Conservation (phyloP, 208 protist genomes). For the Leishmania amazonensis region DNA sequence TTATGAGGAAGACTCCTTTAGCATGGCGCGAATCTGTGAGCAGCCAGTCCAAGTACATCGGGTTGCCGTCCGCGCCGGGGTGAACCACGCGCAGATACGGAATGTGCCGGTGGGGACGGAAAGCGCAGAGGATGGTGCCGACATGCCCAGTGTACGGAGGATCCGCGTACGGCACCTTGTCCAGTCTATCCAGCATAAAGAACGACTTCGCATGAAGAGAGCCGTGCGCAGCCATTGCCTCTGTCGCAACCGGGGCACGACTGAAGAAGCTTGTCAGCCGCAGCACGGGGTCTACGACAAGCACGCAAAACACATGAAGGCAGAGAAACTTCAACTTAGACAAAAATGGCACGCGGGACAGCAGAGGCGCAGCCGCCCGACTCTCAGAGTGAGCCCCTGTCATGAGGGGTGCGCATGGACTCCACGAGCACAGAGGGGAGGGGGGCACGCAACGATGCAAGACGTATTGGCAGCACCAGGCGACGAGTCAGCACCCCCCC, state of each 20-base stretch:
- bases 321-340: conserved; percentile 34
- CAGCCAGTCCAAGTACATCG: conserved; percentile 75
- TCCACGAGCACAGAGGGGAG: not conserved
- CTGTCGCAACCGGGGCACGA: not conserved
- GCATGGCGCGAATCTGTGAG: conserved; percentile 14
- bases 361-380: not conserved
- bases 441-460: not conserved
- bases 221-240: conserved; percentile 9
- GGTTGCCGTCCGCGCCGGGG: conserved; percentile 61
- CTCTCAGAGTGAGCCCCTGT: not conserved
- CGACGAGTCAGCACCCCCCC: not conserved
- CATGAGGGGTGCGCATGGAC: not conserved
- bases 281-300: conserved; percentile 18
- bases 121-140: conserved; percentile 65
- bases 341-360: conserved; percentile 8
- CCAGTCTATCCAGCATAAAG: conserved; percentile 39
- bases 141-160: conserved; percentile 65
- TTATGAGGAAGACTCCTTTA: conserved; percentile 59
- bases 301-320: conserved; percentile 25
- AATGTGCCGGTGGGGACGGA: conserved; percentile 44
- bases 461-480: not conserved
- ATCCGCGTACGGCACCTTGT: conserved; percentile 37
- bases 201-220: conserved; percentile 6
- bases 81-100: conserved; percentile 46
- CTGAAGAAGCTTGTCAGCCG: conserved; percentile 11